These are phyloP conservation scores for Pythium monospermum DNA, from an alignment of 352 stramenopile genomes.

Conservation along the genomic window DNA sequence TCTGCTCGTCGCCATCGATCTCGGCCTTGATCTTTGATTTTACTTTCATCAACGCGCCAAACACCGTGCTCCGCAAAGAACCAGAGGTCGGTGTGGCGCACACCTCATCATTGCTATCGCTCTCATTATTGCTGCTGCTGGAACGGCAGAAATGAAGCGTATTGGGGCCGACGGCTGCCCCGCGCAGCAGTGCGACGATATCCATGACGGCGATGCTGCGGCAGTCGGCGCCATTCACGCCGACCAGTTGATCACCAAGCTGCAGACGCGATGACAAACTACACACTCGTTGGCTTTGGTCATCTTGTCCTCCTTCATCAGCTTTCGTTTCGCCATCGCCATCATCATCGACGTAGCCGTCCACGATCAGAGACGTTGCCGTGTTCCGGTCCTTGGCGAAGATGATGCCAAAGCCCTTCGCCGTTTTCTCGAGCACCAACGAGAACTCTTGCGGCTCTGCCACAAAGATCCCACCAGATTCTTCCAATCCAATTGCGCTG, in stretches of 20 bases:
- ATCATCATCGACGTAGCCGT: not conserved
- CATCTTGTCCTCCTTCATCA: not conserved
- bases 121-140: not conserved
- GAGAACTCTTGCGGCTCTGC: no score
- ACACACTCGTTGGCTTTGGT: not conserved
- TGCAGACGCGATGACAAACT: no score
- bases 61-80: conserved; percentile 32
- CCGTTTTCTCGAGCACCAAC: not conserved
- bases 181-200: not conserved
- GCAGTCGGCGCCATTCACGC: not conserved
- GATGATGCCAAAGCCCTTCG: not conserved
- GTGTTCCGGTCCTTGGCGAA: not conserved
- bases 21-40: conserved; percentile 53
- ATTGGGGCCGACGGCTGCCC: not conserved
- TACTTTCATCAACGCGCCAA: conserved; percentile 50
- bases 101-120: not conserved
- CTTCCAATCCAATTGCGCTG: no score
- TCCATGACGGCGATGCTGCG: not conserved
- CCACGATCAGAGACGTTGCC: not conserved
- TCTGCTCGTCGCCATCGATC: conserved; percentile 38
- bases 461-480: no score
- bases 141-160: not conserved
- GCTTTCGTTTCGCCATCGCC: not conserved
- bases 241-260: not conserved
- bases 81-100: no score